Conservation (phyloP, 805 yeast species). For the Schwanniomyces sp. region DNA sequence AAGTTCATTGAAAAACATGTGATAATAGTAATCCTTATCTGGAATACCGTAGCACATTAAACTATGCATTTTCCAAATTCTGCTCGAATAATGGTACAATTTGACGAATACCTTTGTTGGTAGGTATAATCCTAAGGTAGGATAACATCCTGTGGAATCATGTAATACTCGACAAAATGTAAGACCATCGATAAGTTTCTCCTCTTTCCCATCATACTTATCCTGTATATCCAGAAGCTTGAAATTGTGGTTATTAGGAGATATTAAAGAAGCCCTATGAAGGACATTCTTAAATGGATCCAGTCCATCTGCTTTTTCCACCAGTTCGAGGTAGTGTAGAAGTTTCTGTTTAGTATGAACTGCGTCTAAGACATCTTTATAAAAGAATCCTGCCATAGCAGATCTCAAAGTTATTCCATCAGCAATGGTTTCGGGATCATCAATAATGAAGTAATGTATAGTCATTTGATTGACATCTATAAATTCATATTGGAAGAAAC, state of each 20-base stretch:
- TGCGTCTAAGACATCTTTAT: not conserved
- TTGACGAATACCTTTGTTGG: slow-evolving; percentile 1
- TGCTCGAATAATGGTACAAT: slow-evolving; percentile 1
- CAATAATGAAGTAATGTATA: not conserved
- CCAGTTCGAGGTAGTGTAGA: too few relatives aligned
- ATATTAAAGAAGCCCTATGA: too few relatives aligned
- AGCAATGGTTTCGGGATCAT: slow-evolving; percentile 3
- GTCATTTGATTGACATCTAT: not conserved
- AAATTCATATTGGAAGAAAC: not conserved
- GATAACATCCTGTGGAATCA: not conserved
- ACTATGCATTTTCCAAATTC: not conserved
- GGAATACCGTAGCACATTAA: not conserved
- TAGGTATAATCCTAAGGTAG: not conserved
- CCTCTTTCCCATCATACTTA: not conserved
- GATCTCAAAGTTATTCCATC: slow-evolving; percentile 5
- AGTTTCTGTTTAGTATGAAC: not conserved
- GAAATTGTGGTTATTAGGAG: too few relatives aligned
- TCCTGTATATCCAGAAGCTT: too few relatives aligned
- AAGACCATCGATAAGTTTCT: not conserved
- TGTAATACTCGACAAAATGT: slow-evolving; percentile 1
- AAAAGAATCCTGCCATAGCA: slow-evolving; percentile 4
- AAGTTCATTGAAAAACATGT: slow-evolving; percentile 3
- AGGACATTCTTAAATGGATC: too few relatives aligned
- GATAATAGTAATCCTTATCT: slow-evolving; percentile 1
- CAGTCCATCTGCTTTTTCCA: too few relatives aligned